Evolutionary conservation across 257 asterid species (phyloP), one percentile per base, ranked within the genome.

Genomic region (Solanum sejunctum): DNA sequence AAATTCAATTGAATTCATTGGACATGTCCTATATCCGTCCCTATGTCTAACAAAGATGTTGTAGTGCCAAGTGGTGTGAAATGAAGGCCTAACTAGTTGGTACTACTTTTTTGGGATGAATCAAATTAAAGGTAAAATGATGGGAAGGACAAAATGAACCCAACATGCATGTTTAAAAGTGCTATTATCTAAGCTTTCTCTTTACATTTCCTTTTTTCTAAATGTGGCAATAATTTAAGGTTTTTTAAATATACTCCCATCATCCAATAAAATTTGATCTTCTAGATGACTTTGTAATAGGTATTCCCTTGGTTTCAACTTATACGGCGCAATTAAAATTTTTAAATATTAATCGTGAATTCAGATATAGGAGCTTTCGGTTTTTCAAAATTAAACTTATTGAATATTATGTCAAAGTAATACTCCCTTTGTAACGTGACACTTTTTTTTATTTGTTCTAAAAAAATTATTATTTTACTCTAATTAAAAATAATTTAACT

Each of bases 211-310:
- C 17, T 5, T 47, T 83, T 57, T 88, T 86, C 93, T 89, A 23
- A 85, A 86, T 86, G 79, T 88, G 87, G 93, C 71, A 90, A 75
- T 63, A 10, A 63, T 39, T 89, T 88, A 85, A 88, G 92, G 89
- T 85, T 83, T 83, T 75, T 45, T 45, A 71, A 79, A 85, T 83
- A 83, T 57, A 28, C 66, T 69, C 85, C 69, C 58, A 71, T 41
- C 63, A 69, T 75, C 84, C 86, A 80, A 47, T 49, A 32, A 16
- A 12, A 47, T 66, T 36, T 41, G 71, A 3, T 41, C 55, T 45
- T 63, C 32, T 58, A 57, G n/a, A 56, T 11, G 39, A 41, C 69
- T 41, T 45, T 56, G n/a, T n/a, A 16, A 55, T 26, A 49, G 21
- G 21, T 36, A 20, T 58, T 58, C 10, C 6, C 10, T 58, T 5